These are phyloP conservation scores for Neurospora sp. DNA, from an alignment of 495 filamentous ascomycete species.

Conservation along the genomic window DNA sequence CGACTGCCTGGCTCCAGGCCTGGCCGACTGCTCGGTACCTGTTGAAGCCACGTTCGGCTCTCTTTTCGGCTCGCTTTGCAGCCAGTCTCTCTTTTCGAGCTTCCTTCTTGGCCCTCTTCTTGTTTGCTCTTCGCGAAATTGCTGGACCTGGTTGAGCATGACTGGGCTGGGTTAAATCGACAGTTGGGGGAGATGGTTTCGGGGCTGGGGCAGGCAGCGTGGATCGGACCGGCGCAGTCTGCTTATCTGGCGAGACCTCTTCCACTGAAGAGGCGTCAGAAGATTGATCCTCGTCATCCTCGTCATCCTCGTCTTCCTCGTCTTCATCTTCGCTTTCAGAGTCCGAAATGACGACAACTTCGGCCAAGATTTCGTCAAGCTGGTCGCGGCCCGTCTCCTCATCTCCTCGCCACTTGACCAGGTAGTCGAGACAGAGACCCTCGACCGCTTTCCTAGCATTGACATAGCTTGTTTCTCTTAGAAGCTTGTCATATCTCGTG, in stretches of 20 bases:
- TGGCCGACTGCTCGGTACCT: constrained; percentile 28
- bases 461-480: constrained; percentile 51
- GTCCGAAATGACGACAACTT: constrained; percentile 74
- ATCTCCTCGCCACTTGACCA: constrained; percentile 82
- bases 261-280: constrained; percentile 9
- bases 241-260: neutral
- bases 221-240: neutral
- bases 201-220: neutral
- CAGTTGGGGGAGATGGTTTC: neutral
- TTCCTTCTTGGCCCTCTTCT: constrained; percentile 14
- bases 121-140: neutral
- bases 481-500: constrained; percentile 74
- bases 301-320: constrained; percentile 24
- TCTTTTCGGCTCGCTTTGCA: constrained; percentile 9
- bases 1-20: constrained; percentile 23
- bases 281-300: constrained; percentile 10
- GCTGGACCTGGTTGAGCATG: neutral
- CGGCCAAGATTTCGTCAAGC: constrained; percentile 69
- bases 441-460: constrained; percentile 65
- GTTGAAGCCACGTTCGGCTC: constrained; percentile 25
- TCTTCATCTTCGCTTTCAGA: constrained; percentile 57
- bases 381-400: constrained; percentile 66
- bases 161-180: neutral
- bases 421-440: constrained; percentile 54
- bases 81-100: constrained; percentile 8